These are phyloP conservation scores for Hydnomerulius pinastri DNA, from an alignment of 768 basidiomycete genomes.

Conservation along the genomic window DNA sequence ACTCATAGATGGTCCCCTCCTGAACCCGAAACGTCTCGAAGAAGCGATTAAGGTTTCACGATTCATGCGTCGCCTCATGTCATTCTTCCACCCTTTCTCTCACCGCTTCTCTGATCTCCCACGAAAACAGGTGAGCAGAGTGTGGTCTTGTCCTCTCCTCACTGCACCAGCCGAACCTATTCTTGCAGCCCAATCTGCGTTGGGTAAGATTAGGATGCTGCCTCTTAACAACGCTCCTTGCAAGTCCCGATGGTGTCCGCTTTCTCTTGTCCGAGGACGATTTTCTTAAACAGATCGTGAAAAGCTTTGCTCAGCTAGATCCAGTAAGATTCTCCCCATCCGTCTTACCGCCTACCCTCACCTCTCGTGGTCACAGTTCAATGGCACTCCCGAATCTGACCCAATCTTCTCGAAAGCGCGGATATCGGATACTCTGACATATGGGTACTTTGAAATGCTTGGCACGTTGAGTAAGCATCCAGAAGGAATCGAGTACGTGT, in stretches of 20 bases:
- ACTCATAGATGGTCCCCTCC: conserved; percentile 86
- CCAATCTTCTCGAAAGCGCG: conserved; percentile 85
- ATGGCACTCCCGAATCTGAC: conserved; percentile 69
- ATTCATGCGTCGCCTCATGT: conserved; percentile 87
- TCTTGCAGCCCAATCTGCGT: conserved; percentile 63
- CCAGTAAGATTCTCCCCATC: conserved; percentile 55
- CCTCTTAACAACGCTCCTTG: conserved; percentile 78
- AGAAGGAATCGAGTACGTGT: conserved; percentile 84
- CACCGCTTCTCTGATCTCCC: conserved; percentile 86
- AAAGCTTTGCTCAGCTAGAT: conserved; percentile 90
- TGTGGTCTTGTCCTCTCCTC: background rate
- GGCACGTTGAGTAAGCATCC: conserved; percentile 86
- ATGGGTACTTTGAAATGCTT: conserved; percentile 95
- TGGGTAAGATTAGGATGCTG: conserved; percentile 89
- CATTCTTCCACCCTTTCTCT: conserved; percentile 90
- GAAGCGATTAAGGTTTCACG: conserved; percentile 90
- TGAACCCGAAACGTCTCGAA: conserved; percentile 90
- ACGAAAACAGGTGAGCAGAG: conserved; percentile 55
- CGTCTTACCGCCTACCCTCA: background rate
- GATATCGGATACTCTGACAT: conserved; percentile 79
- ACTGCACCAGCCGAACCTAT: background rate
- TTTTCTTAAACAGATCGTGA: conserved; percentile 79
- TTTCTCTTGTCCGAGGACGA: conserved; percentile 84
- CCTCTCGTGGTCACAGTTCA: conserved; percentile 53
- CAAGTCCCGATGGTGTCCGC: conserved; percentile 79